Percentiles rank a stretch among this genome's conserved stretches.
Conservation (phyloP, 2,329 filamentous ascomycete species). For the Coniochaeta hoffmannii region DNA sequence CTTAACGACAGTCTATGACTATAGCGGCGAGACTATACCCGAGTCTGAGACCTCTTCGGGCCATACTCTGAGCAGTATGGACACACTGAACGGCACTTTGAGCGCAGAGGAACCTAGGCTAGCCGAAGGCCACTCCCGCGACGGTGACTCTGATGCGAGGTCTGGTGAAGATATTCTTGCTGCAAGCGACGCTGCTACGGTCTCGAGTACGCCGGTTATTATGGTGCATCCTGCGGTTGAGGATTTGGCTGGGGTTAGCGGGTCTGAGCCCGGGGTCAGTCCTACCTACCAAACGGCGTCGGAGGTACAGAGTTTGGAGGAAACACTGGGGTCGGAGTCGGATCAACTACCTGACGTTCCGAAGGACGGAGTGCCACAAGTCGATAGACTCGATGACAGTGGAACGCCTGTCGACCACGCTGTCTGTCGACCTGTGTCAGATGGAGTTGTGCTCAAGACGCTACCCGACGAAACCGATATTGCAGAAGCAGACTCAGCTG, state of each 20-base stretch:
- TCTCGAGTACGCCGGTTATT: not conserved
- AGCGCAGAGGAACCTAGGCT: not conserved
- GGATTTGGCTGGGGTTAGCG: not conserved
- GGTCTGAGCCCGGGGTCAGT: not conserved
- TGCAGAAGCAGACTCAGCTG: not conserved
- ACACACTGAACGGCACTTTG: not conserved
- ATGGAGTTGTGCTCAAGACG: not conserved
- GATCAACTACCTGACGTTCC: not conserved
- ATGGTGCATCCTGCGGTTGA: not conserved
- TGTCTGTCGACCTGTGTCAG: not conserved
- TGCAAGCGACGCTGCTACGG: not conserved
- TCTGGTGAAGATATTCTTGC: not conserved
- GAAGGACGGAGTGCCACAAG: not conserved
- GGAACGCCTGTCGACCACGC: not conserved
- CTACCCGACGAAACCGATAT: not conserved
- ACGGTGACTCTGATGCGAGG: not conserved
- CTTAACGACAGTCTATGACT: not conserved
- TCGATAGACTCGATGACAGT: not conserved
- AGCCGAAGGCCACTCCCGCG: not conserved
- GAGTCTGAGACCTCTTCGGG: not conserved
- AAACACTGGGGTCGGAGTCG: not conserved
- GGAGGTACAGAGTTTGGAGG: not conserved
- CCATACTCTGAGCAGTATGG: not conserved
- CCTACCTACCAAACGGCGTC: not conserved
- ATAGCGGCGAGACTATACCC: not conserved